phyloP scores from a whole-genome alignment of 768 basidiomycete genomes.

The Russula dissimulans region DNA sequence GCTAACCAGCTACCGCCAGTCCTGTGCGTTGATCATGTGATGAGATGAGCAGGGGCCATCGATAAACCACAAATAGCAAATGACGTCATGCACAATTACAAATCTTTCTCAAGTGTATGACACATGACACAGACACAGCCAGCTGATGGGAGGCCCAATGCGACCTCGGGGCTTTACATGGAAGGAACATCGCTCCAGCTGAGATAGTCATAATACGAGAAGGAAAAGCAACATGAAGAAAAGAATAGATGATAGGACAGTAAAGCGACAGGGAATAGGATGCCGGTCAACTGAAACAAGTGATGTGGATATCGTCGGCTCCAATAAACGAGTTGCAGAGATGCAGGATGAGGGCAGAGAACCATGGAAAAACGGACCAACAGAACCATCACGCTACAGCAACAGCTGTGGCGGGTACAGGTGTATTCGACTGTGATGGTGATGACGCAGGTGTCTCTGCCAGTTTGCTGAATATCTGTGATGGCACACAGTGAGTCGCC shows the following conservation, averaged over 20 bases:
- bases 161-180: neutral
- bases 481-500: too few relatives aligned
- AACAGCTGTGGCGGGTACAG: conserved; percentile 7
- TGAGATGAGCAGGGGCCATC: too few relatives aligned
- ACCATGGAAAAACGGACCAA: neutral
- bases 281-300: neutral
- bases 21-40: too few relatives aligned
- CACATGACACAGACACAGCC: neutral
- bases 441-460: conserved; percentile 1
- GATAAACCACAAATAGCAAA: neutral
- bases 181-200: neutral
- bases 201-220: neutral
- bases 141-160: neutral
- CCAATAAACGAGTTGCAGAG: neutral
- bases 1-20: too few relatives aligned
- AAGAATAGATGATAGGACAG: neutral
- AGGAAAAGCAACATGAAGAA: neutral
- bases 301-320: conserved; percentile 13
- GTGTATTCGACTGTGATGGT: conserved; percentile 12
- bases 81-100: conserved; percentile 3
- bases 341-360: neutral
- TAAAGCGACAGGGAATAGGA: neutral
- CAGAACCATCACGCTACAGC: conserved; percentile 8
- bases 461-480: conserved; percentile 19
- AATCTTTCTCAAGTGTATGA: neutral